Conservation (phyloP, 805 yeast species). For the Tetrapisispora nanseiensis region DNA sequence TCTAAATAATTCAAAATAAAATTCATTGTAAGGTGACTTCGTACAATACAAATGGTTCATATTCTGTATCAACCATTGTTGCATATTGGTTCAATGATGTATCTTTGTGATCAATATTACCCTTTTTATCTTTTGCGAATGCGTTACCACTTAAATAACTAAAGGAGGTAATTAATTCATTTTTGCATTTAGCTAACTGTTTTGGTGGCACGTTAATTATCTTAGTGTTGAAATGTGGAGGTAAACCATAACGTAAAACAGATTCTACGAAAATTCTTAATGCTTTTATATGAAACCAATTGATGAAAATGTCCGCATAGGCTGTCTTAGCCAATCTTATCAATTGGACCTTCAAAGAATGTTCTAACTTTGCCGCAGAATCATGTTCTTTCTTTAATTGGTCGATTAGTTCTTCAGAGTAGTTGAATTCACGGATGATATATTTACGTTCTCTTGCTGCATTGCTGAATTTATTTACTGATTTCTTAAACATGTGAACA, state of each 20-base stretch:
- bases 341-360: constrained; percentile 62
- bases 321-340: constrained; percentile 80
- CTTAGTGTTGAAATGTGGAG: constrained; percentile 71
- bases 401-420: constrained; percentile 66
- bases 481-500: constrained; percentile 80
- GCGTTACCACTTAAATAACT: constrained; percentile 92
- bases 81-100: constrained; percentile 74
- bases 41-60: constrained; percentile 91
- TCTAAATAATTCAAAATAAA: no score
- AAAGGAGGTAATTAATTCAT: constrained; percentile 61
- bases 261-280: constrained; percentile 85
- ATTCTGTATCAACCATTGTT: constrained; percentile 84
- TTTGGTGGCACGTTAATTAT: constrained; percentile 39
- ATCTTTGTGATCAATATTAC: constrained; percentile 51
- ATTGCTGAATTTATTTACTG: constrained; percentile 53
- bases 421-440: constrained; percentile 86
- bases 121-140: constrained; percentile 55
- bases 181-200: constrained; percentile 47
- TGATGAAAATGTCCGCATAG: constrained; percentile 72
- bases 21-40: constrained; percentile 23
- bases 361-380: constrained; percentile 64
- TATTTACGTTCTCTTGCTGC: constrained; percentile 78
- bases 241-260: constrained; percentile 91
- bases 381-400: constrained; percentile 71
- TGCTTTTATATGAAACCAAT: constrained; percentile 86